Percentiles rank a stretch among this genome's conserved stretches.
These are phyloP conservation scores for Monilinia fructicola DNA, from an alignment of 2,329 filamentous ascomycete species.

Conservation along the genomic window DNA sequence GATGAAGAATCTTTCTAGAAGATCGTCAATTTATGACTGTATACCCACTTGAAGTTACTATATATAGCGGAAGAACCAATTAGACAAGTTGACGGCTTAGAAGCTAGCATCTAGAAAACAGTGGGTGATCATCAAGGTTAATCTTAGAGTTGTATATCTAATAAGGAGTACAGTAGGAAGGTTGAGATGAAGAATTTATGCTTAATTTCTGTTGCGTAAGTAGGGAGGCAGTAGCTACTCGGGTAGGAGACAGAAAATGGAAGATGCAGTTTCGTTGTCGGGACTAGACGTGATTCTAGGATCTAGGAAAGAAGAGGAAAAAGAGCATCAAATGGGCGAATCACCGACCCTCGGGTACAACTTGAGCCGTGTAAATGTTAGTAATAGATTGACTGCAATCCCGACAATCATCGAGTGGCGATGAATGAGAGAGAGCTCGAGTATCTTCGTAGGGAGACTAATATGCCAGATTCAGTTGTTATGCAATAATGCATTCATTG, in stretches of 20 bases:
- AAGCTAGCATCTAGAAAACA: not conserved
- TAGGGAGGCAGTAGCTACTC: not conserved
- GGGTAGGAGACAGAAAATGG: not conserved
- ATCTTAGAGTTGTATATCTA: not conserved
- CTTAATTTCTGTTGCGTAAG: constrained; percentile 13
- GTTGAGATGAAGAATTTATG: constrained; percentile 10
- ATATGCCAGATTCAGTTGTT: not conserved
- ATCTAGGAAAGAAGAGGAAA: not conserved
- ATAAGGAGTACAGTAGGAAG: too few relatives aligned
- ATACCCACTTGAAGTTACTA: constrained; percentile 10
- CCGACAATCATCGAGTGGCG: not conserved
- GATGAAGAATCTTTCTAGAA: constrained; percentile 13
- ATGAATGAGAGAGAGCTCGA: not conserved
- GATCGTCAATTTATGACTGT: constrained; percentile 13
- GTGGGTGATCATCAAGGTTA: constrained; percentile 7
- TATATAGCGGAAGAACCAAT: constrained; percentile 4
- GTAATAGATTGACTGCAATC: not conserved
- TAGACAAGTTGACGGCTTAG: not conserved
- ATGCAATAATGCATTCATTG: not conserved
- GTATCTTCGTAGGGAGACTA: not conserved
- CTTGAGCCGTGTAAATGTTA: constrained; percentile 6
- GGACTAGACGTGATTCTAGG: not conserved
- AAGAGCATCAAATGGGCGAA: not conserved
- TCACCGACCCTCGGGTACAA: constrained; percentile 10
- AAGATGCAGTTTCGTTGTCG: not conserved